phyloP scores from a whole-genome alignment of 1,284 basidiomycete species.

The Trichosporon sp. region DNA sequence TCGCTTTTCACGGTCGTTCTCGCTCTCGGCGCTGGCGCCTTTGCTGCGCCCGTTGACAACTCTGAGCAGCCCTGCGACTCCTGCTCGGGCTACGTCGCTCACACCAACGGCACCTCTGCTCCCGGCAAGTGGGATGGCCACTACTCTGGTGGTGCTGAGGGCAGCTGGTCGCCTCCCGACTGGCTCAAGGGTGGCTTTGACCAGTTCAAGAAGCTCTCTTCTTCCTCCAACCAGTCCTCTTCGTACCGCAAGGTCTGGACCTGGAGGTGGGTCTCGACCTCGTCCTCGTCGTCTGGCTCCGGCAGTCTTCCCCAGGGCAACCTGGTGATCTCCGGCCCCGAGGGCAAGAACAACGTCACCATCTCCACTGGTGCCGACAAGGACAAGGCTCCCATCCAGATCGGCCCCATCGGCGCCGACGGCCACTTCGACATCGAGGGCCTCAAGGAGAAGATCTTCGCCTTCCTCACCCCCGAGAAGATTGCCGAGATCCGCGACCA shows the following conservation, averaged over 20 bases:
- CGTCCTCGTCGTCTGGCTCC: background rate
- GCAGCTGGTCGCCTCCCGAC: background rate
- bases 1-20: background rate
- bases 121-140: background rate
- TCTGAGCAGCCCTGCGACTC: background rate
- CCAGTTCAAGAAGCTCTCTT: background rate
- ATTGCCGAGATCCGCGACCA: background rate
- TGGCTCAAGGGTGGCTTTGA: background rate
- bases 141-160: background rate
- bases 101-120: background rate
- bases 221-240: background rate
- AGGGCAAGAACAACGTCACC: background rate
- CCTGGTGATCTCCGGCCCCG: background rate
- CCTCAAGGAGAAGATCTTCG: background rate
- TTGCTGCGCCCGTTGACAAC: background rate
- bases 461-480: background rate
- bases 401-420: background rate
- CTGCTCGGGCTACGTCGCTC: background rate
- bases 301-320: background rate
- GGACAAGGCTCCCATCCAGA: background rate
- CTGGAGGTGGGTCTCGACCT: background rate
- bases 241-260: background rate
- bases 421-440: background rate
- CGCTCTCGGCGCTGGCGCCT: constrained; percentile 1
- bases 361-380: background rate